Conservation (phyloP, 176 grass and related monocot genomes). For the Triticum monococcum region DNA sequence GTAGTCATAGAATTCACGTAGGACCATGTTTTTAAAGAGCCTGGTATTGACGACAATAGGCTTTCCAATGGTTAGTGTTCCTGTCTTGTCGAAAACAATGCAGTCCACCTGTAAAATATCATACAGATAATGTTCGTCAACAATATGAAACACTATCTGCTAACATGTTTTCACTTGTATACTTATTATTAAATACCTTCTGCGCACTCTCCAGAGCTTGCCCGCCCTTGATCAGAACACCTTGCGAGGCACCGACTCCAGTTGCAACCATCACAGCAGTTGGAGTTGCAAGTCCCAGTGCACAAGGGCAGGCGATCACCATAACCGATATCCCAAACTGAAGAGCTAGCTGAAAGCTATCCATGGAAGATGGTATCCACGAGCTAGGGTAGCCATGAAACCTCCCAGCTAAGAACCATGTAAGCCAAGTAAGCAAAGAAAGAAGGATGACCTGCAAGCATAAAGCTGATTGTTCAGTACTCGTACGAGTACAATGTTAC, state of each 20-base stretch:
- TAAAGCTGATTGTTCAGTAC: slow-evolving; percentile 15
- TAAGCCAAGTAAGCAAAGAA: slow-evolving; percentile 78
- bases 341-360: slow-evolving; percentile 93
- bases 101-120: slow-evolving; percentile 65
- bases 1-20: slow-evolving; percentile 76
- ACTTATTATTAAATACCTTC: slow-evolving; percentile 43
- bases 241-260: slow-evolving; percentile 92
- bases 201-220: slow-evolving; percentile 93
- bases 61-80: slow-evolving; percentile 85
- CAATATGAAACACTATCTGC: neutral
- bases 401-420: slow-evolving; percentile 83
- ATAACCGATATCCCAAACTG: slow-evolving; percentile 98
- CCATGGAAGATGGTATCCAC: slow-evolving; percentile 90
- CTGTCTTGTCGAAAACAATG: slow-evolving; percentile 92
- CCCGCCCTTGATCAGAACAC: slow-evolving; percentile 92
- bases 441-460: slow-evolving; percentile 67
- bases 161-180: neutral
- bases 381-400: slow-evolving; percentile 67
- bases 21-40: slow-evolving; percentile 78
- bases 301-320: slow-evolving; percentile 97
- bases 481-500: neutral
- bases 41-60: slow-evolving; percentile 74
- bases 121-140: neutral
- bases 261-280: slow-evolving; percentile 99
- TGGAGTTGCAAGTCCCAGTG: slow-evolving; percentile 88